Percentiles rank a stretch among this genome's conserved stretches.
Evolutionary conservation across 495 filamentous ascomycete species (phyloP).

Genomic region (Penicillium pancosmium): DNA sequence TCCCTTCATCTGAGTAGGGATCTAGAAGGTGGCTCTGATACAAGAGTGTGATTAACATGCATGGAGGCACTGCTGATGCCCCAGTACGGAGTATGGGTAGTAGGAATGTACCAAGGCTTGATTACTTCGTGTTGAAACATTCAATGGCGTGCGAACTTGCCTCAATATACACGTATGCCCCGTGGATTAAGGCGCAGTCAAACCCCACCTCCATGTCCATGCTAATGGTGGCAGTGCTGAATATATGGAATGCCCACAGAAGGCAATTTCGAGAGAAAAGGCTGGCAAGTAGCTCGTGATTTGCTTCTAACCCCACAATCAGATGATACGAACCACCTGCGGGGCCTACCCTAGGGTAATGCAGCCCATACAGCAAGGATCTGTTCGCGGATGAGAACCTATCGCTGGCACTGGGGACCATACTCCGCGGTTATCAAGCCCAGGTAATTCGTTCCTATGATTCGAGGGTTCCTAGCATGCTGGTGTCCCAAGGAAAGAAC

Average conservation of each 20-base stretch:
- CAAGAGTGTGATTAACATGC: neutral
- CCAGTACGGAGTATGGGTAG: too few species aligned
- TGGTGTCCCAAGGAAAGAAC: constrained; percentile 1
- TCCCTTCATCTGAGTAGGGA: neutral
- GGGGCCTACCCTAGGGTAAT: constrained; percentile 29
- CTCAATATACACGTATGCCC: too few species aligned
- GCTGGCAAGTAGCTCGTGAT: neutral
- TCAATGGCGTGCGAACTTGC: too few species aligned
- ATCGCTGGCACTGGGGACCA: constrained; percentile 8
- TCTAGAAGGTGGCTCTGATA: neutral
- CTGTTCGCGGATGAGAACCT: constrained; percentile 21
- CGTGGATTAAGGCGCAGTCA: too few species aligned
- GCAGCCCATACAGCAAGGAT: constrained; percentile 20
- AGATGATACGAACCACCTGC: constrained; percentile 40
- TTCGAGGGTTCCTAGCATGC: neutral
- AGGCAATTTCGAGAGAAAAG: neutral
- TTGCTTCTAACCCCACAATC: constrained; percentile 20
- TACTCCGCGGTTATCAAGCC: constrained; percentile 15
- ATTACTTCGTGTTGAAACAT: neutral
- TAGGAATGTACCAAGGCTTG: neutral
- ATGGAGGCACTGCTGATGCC: neutral
- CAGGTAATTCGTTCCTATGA: constrained; percentile 15
- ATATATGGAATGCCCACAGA: neutral
- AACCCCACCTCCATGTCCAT: neutral
- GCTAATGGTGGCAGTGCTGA: neutral